Conservation (phyloP, 1,284 basidiomycete species). For the Microbotryum lychnidis-dioicae region DNA sequence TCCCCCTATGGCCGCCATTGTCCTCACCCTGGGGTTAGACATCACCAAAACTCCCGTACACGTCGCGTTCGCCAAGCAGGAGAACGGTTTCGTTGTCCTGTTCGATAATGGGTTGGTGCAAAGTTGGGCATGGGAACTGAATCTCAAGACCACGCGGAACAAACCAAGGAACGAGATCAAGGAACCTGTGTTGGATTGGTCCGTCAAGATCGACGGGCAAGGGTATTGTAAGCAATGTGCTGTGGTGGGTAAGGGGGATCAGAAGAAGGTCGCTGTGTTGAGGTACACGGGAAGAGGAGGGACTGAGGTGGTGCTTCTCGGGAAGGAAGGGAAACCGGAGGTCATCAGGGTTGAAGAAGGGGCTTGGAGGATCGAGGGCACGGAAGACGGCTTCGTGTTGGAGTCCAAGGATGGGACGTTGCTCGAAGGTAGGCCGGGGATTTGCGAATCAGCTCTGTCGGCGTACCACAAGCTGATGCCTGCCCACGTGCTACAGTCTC, state of each 20-base stretch:
- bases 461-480: no score
- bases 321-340: conserved; percentile 1
- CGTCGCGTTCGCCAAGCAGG: conserved; percentile 52
- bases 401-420: conserved; percentile 52
- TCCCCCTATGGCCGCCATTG: conserved; percentile 82
- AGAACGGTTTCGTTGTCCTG: conserved; percentile 58
- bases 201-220: not conserved
- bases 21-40: conserved; percentile 45
- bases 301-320: conserved; percentile 22
- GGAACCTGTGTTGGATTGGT: conserved; percentile 1
- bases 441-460: not conserved
- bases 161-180: conserved; percentile 13
- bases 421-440: conserved; percentile 45
- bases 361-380: conserved; percentile 47
- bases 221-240: conserved; percentile 19
- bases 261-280: conserved; percentile 10
- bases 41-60: conserved; percentile 53
- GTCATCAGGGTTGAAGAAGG: conserved; percentile 16
- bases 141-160: not conserved
- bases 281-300: conserved; percentile 5
- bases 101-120: conserved; percentile 50
- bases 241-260: not conserved
- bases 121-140: conserved; percentile 49
- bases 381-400: conserved; percentile 43
- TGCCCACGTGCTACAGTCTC: conserved; percentile 11